Base-by-base conservation (phyloP, 2,329 filamentous ascomycete genomes). In the Penicillium sp. region DNA sequence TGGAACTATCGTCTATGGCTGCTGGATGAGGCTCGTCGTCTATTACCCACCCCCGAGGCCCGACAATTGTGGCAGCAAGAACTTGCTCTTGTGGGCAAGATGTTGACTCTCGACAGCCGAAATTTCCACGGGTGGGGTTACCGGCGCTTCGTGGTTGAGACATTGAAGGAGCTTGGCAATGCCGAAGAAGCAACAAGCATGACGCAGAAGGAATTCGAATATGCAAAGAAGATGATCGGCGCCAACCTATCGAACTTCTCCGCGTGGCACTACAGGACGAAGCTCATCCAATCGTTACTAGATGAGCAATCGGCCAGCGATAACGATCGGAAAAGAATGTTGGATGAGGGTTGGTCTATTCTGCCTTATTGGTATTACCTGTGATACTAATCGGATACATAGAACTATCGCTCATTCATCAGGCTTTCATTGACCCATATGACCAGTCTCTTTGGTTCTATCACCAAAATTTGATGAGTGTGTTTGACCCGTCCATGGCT, bases 91-190 rank as follows among this genome's bases (percentile, higher is more conserved):
- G 88, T 89, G 16, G 80, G 83, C 52, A 95, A 95, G 72, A 95
- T 99, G 91, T 78, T 99, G 38, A 80, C 77, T 50, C 82, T 85
- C 44, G 93, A 99, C 70, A 86, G 80, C 55, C 83, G 93, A 42
- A 99, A 99, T 66, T 99, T 96, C 66, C 93, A 97, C 66, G 93
- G 92, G 28, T 99, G 93, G 93, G 85, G 86, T 36, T 99, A 99
- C 68, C 80, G 93, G 44, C 83, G 90, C 39, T 80, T 83, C 46
- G 84, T 96, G 4, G 84, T 96, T 2, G 73, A 78, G n/a, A 80
- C 83, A 50, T 77, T 97, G 2, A 89, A 95, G 68, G 81, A 79
- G 47, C 49, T 68, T 16, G 62, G 76, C 14, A 59, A 67, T 7
- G 61, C 62, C 3, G 55, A 62, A 14, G 55, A 64, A 19, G 57